phyloP scores from a whole-genome alignment of 2,329 filamentous ascomycete species.

The Hypomyces perniciosus region DNA sequence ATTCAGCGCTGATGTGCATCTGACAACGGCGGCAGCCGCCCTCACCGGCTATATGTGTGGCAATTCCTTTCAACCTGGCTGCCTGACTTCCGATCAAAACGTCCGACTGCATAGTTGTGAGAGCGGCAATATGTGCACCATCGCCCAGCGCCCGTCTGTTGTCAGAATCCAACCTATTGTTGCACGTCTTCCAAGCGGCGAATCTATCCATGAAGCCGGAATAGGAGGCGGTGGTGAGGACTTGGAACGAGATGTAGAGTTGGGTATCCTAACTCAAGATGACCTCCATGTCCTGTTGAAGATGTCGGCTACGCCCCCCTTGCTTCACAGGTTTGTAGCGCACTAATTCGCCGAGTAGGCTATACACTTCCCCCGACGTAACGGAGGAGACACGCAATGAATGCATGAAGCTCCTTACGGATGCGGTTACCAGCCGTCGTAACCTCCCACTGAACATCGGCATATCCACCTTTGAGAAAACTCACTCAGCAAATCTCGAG shows the following conservation, averaged over 20 bases:
- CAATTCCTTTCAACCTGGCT: slow-evolving; percentile 64
- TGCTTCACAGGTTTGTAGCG: too few species aligned
- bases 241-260: slow-evolving; percentile 59
- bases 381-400: slow-evolving; percentile 3
- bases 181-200: slow-evolving; percentile 52
- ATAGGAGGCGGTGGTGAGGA: slow-evolving; percentile 76
- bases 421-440: slow-evolving; percentile 18
- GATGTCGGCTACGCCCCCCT: slow-evolving; percentile 20
- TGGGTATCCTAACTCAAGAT: slow-evolving; percentile 52
- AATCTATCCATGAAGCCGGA: slow-evolving; percentile 65
- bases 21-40: slow-evolving; percentile 55
- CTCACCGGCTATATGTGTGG: slow-evolving; percentile 70
- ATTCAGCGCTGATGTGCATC: slow-evolving; percentile 35
- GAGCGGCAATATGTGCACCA: slow-evolving; percentile 56
- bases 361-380: slow-evolving; percentile 13
- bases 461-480: slow-evolving; percentile 14
- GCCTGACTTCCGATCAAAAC: slow-evolving; percentile 57
- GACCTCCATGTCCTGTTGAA: slow-evolving; percentile 45
- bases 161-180: slow-evolving; percentile 78
- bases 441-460: slow-evolving; percentile 22
- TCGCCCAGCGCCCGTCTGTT: slow-evolving; percentile 42
- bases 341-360: slow-evolving; percentile 10
- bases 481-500: slow-evolving; percentile 11
- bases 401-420: slow-evolving; percentile 11
- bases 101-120: slow-evolving; percentile 83